Percentiles rank a stretch among this genome's conserved stretches.
Conservation (phyloP, 2,329 filamentous ascomycete genomes). For the Amphichorda felina region DNA sequence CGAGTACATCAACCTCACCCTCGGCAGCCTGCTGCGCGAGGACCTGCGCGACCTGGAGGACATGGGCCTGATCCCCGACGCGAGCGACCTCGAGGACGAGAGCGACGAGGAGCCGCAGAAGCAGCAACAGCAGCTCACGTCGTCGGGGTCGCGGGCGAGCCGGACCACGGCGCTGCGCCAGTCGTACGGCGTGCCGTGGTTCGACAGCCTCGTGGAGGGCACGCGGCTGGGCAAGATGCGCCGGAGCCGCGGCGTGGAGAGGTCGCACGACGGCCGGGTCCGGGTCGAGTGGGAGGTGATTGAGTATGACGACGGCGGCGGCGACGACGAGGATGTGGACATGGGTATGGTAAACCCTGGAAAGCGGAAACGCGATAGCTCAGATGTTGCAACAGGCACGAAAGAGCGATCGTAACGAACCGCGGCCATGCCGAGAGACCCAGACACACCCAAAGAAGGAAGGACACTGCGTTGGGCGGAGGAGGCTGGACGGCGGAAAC, state of each 20-base stretch:
- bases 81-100: constrained; percentile 9
- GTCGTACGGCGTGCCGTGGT: constrained; percentile 72
- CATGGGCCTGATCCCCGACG: constrained; percentile 55
- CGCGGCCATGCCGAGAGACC: background rate
- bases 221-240: constrained; percentile 60
- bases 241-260: constrained; percentile 41
- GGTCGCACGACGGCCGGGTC: constrained; percentile 49
- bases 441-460: no score
- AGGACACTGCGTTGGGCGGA: no score
- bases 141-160: constrained; percentile 1
- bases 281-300: constrained; percentile 75
- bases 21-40: constrained; percentile 63
- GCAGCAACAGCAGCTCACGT: no score
- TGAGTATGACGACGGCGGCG: constrained; percentile 43
- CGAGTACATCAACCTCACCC: constrained; percentile 67
- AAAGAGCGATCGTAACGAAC: background rate
- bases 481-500: no score
- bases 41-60: constrained; percentile 65
- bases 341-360: constrained; percentile 21
- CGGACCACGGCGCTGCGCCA: constrained; percentile 28
- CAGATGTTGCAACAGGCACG: constrained; percentile 1
- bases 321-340: constrained; percentile 21
- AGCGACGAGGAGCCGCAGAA: constrained; percentile 13
- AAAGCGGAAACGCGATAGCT: constrained; percentile 38
- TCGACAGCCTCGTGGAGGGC: constrained; percentile 69